Percentiles rank a stretch among this genome's conserved stretches.
phyloP scores from a whole-genome alignment of 2,329 filamentous ascomycete genomes.

The Cadophora sp. region DNA sequence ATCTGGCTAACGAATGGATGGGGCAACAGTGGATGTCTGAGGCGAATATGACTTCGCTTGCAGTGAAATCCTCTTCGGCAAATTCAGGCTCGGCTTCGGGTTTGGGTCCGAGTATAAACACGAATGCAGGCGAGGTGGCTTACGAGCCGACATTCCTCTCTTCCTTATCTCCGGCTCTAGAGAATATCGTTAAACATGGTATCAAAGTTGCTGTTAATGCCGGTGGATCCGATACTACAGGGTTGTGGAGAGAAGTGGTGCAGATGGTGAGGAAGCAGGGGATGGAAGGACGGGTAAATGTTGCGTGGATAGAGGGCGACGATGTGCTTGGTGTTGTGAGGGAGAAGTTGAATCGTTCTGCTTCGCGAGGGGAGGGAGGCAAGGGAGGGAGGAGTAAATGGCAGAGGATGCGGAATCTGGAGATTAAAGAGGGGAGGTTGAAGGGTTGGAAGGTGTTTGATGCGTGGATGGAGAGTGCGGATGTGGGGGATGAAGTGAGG shows the following conservation, averaged over 20 bases:
- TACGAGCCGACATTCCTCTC: slow-evolving; percentile 34
- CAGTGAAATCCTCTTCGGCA: slow-evolving; percentile 21
- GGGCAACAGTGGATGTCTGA: slow-evolving; percentile 50
- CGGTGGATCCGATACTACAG: slow-evolving; percentile 57
- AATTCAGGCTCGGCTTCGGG: too few relatives aligned
- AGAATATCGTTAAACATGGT: slow-evolving; percentile 52
- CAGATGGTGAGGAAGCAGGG: slow-evolving; percentile 20
- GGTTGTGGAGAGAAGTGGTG: slow-evolving; percentile 48
- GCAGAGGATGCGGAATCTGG: slow-evolving; percentile 47
- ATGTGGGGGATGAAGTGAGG: slow-evolving; percentile 31
- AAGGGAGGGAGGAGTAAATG: slow-evolving; percentile 17
- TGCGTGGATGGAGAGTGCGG: slow-evolving; percentile 47
- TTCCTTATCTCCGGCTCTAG: slow-evolving; percentile 43
- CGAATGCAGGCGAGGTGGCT: slow-evolving; percentile 15
- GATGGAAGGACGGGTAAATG: slow-evolving; percentile 43
- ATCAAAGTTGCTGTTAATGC: slow-evolving; percentile 62
- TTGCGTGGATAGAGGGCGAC: slow-evolving; percentile 55
- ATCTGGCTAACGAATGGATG: background rate
- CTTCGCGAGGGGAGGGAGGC: background rate
- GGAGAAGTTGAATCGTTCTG: slow-evolving; percentile 4
- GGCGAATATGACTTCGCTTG: slow-evolving; percentile 44
- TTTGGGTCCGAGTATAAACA: too few relatives aligned
- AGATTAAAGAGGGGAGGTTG: slow-evolving; percentile 42
- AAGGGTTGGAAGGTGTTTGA: slow-evolving; percentile 37
- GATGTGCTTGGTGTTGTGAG: slow-evolving; percentile 48